phyloP scores from a whole-genome alignment of 2,329 filamentous ascomycete genomes.

The Davidsoniella neocaledoniae region DNA sequence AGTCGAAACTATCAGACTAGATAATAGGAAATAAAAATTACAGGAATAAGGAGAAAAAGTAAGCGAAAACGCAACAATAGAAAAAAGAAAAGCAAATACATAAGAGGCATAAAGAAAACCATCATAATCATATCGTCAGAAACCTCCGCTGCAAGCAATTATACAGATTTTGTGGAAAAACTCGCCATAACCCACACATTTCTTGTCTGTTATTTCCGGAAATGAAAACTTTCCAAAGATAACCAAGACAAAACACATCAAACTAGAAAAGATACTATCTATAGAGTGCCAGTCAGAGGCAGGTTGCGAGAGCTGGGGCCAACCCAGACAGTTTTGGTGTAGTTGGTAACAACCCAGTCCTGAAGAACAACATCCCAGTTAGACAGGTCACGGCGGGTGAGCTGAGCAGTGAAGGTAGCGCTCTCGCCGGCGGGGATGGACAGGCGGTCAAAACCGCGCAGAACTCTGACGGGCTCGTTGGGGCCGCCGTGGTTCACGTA shows the following conservation, averaged over 20 bases:
- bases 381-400: slow-evolving; percentile 68
- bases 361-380: slow-evolving; percentile 72
- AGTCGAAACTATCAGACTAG: too few species aligned
- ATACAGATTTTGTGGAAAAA: too few species aligned
- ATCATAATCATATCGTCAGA: not conserved
- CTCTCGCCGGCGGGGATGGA: slow-evolving; percentile 51
- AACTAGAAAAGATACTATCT: not conserved
- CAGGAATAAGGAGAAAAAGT: too few species aligned
- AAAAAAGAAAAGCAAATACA: slow-evolving; percentile 1
- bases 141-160: too few species aligned
- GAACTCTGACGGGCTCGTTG: slow-evolving; percentile 45
- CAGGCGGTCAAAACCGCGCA: slow-evolving; percentile 71
- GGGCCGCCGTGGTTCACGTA: slow-evolving; percentile 70
- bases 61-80: not conserved
- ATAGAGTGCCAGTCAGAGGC: slow-evolving; percentile 24
- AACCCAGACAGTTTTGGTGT: slow-evolving; percentile 36
- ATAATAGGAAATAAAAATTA: too few species aligned
- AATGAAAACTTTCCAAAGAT: not conserved
- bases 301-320: slow-evolving; percentile 39
- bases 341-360: slow-evolving; percentile 56
- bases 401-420: slow-evolving; percentile 45
- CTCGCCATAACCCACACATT: too few species aligned
- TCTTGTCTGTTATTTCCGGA: too few species aligned
- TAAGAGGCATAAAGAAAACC: not conserved
- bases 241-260: not conserved